Conservation (phyloP, 2,329 filamentous ascomycete species). For the Aspergillus latus region DNA sequence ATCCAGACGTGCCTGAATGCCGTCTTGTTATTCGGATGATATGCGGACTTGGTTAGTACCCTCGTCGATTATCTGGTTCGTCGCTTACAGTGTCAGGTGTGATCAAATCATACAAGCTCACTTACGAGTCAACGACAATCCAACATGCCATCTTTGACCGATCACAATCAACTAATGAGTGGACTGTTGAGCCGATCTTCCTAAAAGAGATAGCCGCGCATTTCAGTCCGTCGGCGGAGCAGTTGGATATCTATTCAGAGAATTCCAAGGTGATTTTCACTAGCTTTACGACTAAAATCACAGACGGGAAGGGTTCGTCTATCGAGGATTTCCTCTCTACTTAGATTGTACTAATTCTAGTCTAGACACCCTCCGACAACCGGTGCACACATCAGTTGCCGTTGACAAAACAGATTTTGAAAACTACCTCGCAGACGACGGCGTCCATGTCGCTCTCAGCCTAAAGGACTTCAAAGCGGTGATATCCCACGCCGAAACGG, state of each 20-base stretch:
- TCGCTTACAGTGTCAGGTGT: conserved; percentile 46
- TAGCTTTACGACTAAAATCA: conserved; percentile 65
- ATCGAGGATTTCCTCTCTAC: not conserved
- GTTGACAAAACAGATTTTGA: conserved; percentile 64
- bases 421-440: conserved; percentile 58
- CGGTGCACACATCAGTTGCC: conserved; percentile 63
- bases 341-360: not conserved
- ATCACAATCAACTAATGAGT: conserved; percentile 55
- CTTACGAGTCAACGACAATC: conserved; percentile 61
- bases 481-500: conserved; percentile 61
- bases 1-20: conserved; percentile 57
- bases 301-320: conserved; percentile 56
- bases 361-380: conserved; percentile 63
- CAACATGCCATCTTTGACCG: conserved; percentile 66
- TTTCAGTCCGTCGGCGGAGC: conserved; percentile 64
- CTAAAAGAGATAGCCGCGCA: conserved; percentile 63
- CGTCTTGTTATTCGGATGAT: conserved; percentile 62
- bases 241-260: conserved; percentile 62
- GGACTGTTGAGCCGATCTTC: conserved; percentile 58
- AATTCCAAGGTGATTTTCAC: conserved; percentile 61
- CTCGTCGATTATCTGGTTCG: not conserved
- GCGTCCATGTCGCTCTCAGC: conserved; percentile 62
- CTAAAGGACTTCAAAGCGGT: conserved; percentile 67
- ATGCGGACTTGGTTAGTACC: conserved; percentile 56
- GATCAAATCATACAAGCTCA: conserved; percentile 64